Conservation (phyloP, 2,329 filamentous ascomycete genomes). For the Neofusicoccum cordaticola region DNA sequence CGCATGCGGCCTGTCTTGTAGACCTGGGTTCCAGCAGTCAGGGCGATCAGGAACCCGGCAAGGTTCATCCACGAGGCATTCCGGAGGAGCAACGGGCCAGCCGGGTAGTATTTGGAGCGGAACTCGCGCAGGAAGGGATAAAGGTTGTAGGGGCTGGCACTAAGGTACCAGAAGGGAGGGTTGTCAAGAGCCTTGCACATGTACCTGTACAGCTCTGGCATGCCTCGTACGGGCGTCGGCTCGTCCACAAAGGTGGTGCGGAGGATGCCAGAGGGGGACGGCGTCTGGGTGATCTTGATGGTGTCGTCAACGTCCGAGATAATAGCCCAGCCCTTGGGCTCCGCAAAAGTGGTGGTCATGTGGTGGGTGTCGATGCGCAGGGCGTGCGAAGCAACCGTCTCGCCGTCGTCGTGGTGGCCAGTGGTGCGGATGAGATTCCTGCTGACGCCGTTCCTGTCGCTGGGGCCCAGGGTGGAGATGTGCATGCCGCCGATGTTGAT, state of each 20-base stretch:
- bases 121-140: conserved; percentile 83
- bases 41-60: conserved; percentile 70
- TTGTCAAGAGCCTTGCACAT: conserved; percentile 55
- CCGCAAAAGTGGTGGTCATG: conserved; percentile 72
- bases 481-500: conserved; percentile 54
- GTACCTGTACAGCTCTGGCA: conserved; percentile 78
- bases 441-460: conserved; percentile 69
- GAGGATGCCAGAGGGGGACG: conserved; percentile 75
- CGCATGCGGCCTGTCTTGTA: conserved; percentile 83
- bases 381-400: conserved; percentile 30
- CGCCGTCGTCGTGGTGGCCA: conserved; percentile 36
- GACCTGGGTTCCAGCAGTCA: conserved; percentile 76
- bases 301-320: conserved; percentile 94
- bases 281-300: conserved; percentile 85
- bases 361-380: conserved; percentile 43
- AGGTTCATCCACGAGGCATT: conserved; percentile 86
- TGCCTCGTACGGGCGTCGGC: conserved; percentile 69
- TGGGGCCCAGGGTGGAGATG: conserved; percentile 57
- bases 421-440: conserved; percentile 59
- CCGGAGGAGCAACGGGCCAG: conserved; percentile 78
- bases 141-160: conserved; percentile 89
- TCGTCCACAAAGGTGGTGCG: conserved; percentile 78
- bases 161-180: conserved; percentile 88
- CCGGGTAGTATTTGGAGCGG: conserved; percentile 66
- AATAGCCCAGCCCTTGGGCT: conserved; percentile 76